phyloP scores from a whole-genome alignment of 371 early-diverging fungal genomes.

The Mortierella polycephala region DNA sequence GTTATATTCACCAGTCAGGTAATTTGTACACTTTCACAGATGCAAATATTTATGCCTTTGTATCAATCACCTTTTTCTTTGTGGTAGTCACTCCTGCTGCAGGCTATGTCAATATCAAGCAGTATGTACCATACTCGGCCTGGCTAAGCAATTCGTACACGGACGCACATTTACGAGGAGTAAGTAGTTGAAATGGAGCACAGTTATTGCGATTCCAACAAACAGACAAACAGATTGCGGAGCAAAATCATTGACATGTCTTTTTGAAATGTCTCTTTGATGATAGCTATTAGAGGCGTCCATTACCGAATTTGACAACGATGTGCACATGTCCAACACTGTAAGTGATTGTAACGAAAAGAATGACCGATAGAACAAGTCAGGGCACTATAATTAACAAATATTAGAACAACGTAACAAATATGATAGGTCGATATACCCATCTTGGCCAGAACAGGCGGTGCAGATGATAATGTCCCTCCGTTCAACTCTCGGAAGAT shows the following conservation, averaged over 20 bases:
- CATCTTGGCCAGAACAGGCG: constrained; percentile 67
- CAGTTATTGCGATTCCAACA: background rate
- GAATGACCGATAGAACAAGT: background rate
- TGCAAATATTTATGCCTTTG: background rate
- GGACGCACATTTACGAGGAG: constrained; percentile 70
- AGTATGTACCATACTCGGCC: constrained; percentile 72
- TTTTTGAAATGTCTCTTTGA: background rate
- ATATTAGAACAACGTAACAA: too few species aligned
- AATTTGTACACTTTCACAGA: background rate
- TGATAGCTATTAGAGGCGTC: constrained; percentile 71
- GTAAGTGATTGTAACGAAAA: constrained; percentile 39
- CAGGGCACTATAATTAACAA: too few species aligned
- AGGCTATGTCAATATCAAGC: constrained; percentile 75
- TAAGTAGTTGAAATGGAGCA: constrained; percentile 38
- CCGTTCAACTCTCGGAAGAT: constrained; percentile 73
- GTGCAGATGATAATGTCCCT: constrained; percentile 77
- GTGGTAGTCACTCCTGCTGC: constrained; percentile 70
- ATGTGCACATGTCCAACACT: constrained; percentile 72
- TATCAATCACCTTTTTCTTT: background rate
- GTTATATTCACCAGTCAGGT: background rate
- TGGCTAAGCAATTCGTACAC: constrained; percentile 69
- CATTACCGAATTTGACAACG: constrained; percentile 78
- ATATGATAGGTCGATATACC: constrained; percentile 64
- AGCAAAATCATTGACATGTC: background rate
- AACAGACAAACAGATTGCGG: background rate